Evolutionary conservation across 176 grass and related monocot species (phyloP).

Genomic region (Oryza officinalis): DNA sequence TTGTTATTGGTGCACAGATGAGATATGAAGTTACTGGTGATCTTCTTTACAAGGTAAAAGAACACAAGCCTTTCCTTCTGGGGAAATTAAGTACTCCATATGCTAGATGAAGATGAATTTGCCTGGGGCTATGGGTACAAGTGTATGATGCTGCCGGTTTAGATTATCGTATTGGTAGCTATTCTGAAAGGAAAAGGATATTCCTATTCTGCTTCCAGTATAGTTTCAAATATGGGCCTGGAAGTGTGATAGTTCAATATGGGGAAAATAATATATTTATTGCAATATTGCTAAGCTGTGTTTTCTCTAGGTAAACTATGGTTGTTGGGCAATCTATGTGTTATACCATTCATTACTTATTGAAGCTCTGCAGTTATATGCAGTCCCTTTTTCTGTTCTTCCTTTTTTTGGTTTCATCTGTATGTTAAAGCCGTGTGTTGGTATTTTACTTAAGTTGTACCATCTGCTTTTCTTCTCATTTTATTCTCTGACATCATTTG

Average conservation of each 20-base stretch:
- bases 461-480: background rate
- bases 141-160: background rate
- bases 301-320: background rate
- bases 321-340: background rate
- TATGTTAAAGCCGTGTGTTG: background rate
- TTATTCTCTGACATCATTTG: slow-evolving; percentile 16
- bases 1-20: slow-evolving; percentile 90
- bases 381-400: background rate
- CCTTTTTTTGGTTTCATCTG: background rate
- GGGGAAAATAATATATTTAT: background rate
- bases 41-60: slow-evolving; percentile 89
- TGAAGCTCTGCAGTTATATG: background rate
- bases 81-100: slow-evolving; percentile 22
- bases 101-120: background rate
- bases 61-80: slow-evolving; percentile 5
- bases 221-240: background rate
- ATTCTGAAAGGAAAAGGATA: background rate
- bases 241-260: background rate
- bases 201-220: background rate
- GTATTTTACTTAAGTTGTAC: slow-evolving; percentile 3
- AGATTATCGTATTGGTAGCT: background rate
- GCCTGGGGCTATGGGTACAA: background rate
- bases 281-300: background rate
- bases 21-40: slow-evolving; percentile 94
- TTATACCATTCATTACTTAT: background rate